Evolutionary conservation across 1,284 basidiomycete genomes (phyloP).

Genomic region (Mycosarcoma maydis): DNA sequence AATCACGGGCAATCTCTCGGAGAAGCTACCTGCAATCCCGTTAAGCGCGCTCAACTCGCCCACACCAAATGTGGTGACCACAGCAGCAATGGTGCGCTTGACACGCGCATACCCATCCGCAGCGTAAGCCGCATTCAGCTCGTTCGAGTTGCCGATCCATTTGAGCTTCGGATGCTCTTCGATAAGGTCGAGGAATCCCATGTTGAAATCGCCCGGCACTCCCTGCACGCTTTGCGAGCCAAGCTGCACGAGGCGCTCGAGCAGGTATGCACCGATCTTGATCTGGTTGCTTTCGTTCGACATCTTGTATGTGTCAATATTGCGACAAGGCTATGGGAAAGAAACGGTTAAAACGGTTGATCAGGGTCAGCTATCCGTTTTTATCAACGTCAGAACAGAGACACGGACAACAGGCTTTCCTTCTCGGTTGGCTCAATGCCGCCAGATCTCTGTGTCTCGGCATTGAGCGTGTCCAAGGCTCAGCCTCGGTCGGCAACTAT

Average conservation of each 20-base stretch:
- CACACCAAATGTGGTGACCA: slow-evolving; percentile 80
- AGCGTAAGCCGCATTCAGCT: slow-evolving; percentile 76
- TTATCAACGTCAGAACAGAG: too few relatives aligned
- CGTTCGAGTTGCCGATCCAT: slow-evolving; percentile 81
- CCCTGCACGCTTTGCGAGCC: slow-evolving; percentile 78
- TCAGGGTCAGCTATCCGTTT: too few relatives aligned
- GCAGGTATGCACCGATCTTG: slow-evolving; percentile 58
- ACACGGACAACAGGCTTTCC: too few relatives aligned
- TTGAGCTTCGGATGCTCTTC: slow-evolving; percentile 81
- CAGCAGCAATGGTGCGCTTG: slow-evolving; percentile 40
- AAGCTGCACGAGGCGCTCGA: slow-evolving; percentile 62
- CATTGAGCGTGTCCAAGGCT: too few relatives aligned
- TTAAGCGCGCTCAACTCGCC: slow-evolving; percentile 75
- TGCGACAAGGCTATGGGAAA: background rate
- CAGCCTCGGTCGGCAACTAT: too few relatives aligned
- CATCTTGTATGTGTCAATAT: too few relatives aligned
- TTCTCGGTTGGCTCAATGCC: too few relatives aligned
- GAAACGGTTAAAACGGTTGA: too few relatives aligned
- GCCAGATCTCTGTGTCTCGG: too few relatives aligned
- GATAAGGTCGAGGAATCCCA: slow-evolving; percentile 77
- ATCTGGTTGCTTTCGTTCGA: slow-evolving; percentile 27
- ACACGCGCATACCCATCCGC: slow-evolving; percentile 90
- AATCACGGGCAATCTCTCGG: slow-evolving; percentile 89
- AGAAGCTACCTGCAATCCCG: slow-evolving; percentile 70
- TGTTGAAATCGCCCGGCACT: slow-evolving; percentile 91